These are phyloP conservation scores for Nakaseomyces uthaithaninus DNA, from an alignment of 1,139 yeast species.

Conservation along the genomic window DNA sequence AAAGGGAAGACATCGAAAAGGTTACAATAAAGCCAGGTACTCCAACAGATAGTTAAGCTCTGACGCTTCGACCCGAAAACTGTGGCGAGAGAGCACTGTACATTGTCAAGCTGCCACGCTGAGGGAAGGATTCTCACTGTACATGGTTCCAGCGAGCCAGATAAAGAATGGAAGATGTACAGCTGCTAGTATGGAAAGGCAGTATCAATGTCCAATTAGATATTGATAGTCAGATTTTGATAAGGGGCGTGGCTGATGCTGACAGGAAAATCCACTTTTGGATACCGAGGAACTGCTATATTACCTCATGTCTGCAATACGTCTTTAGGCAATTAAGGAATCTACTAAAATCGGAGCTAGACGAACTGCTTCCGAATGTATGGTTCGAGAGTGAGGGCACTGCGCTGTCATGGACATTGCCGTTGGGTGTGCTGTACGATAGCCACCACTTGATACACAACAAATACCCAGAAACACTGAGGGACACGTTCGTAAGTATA, in stretches of 20 bases:
- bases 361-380: constrained; percentile 31
- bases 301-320: constrained; percentile 42
- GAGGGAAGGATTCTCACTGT: too few relatives aligned
- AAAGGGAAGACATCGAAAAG: too few relatives aligned
- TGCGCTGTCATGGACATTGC: constrained; percentile 72
- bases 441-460: background rate
- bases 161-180: constrained; percentile 34
- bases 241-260: constrained; percentile 12
- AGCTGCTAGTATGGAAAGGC: constrained; percentile 48
- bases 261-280: constrained; percentile 15
- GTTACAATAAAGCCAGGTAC: too few relatives aligned
- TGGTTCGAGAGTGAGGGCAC: constrained; percentile 65
- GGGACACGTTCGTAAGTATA: constrained; percentile 22
- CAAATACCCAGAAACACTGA: constrained; percentile 12
- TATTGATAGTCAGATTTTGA: constrained; percentile 17
- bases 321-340: constrained; percentile 41
- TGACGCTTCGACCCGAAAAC: too few relatives aligned
- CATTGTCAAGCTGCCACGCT: too few relatives aligned
- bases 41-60: too few relatives aligned
- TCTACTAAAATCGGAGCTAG: constrained; percentile 31
- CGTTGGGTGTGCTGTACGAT: constrained; percentile 67
- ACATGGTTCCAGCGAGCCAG: too few relatives aligned
- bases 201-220: constrained; percentile 37
- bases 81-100: too few relatives aligned
- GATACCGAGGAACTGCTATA: constrained; percentile 45